A percentile compares a stretch with the other conserved stretches of the same genome.
Evolutionary conservation across 352 stramenopile genomes (phyloP).

Genomic region (Phytophthora vignae): DNA sequence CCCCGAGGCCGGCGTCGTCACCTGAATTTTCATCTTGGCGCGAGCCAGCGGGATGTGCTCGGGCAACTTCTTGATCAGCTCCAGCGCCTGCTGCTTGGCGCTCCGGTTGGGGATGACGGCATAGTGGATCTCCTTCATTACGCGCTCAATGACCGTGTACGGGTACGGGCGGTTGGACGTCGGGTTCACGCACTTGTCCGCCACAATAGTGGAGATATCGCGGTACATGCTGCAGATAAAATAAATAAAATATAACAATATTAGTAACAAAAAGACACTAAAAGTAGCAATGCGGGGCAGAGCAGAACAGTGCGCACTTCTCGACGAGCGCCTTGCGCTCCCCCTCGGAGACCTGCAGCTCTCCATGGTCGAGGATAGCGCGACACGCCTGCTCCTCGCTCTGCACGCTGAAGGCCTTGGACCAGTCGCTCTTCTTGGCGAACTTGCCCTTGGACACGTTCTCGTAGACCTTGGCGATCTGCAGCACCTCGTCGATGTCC

Average conservation of each 20-base stretch:
- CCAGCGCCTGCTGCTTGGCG: slow-evolving; percentile 97
- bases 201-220: slow-evolving; percentile 97
- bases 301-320: slow-evolving; percentile 52
- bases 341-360: slow-evolving; percentile 97
- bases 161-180: slow-evolving; percentile 96
- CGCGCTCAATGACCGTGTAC: slow-evolving; percentile 95
- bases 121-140: slow-evolving; percentile 97
- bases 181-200: slow-evolving; percentile 98
- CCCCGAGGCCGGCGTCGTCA: slow-evolving; percentile 62
- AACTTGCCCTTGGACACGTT: slow-evolving; percentile 98
- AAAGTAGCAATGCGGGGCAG: neutral
- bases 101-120: slow-evolving; percentile 94
- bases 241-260: neutral
- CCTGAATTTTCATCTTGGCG: slow-evolving; percentile 97
- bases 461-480: slow-evolving; percentile 97
- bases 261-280: slow-evolving; percentile 15
- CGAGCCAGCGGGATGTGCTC: slow-evolving; percentile 95
- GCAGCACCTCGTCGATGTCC: slow-evolving; percentile 98
- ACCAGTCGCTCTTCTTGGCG: slow-evolving; percentile 94
- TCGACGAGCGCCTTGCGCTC: slow-evolving; percentile 94
- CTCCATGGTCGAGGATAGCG: slow-evolving; percentile 96
- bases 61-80: slow-evolving; percentile 96
- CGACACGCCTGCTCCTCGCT: slow-evolving; percentile 93
- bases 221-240: slow-evolving; percentile 81
- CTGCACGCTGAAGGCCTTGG: slow-evolving; percentile 94